Evolutionary conservation across 805 yeast species (phyloP), one percentile per base, ranked within the genome.

Genomic region (Saccharomycopsis sp.): DNA sequence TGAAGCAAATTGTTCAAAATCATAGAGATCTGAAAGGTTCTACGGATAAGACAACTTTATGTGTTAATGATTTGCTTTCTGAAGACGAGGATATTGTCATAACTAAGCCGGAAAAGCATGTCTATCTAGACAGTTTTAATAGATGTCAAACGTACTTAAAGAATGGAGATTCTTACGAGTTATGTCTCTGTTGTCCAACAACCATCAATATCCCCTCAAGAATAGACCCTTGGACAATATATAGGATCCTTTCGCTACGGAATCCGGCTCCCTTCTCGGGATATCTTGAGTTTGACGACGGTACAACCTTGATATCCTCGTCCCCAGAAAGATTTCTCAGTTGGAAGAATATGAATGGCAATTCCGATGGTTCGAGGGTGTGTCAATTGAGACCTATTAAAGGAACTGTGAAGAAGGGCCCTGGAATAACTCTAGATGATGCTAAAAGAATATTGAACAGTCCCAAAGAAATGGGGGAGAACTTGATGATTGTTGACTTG

Each of bases 241-340:
- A 90, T 73, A 86, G 87, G 67, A 78, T 83, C 1, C 73, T 94
- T 56, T 82, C 89, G 0, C 66, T 72, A 14, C 79, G 78, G 58
- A 94, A 96, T 67, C 98, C 99, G 2, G 89, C 98, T 0, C 99
- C 99, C 1, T 93, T 88, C 69, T 84, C 97, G 2, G 85, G 94
- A 57, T 94, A 74, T 68, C 75, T 94, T 75, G 78, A 83, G 54
- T 87, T 93, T 65, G 78, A 75, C 1, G 87, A 85, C 61, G 79
- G 80, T 25, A 64, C 70, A 29, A 75, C 78, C 12, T 72, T 94
- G 35, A 76, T 93, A 1, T 89, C 97, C 1, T 86, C 97, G 0
- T 93, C 98, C 0, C 99, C 99, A 0, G 99, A 94, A 70, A 76
- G 99, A 63, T 96, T 94, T 67, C 68, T 96, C 55, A 79, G 85